A percentile compares a stretch with the other conserved stretches of the same genome.
These are phyloP conservation scores for Avena eriantha DNA, from an alignment of 176 grass and related monocot genomes.

Conservation along the genomic window DNA sequence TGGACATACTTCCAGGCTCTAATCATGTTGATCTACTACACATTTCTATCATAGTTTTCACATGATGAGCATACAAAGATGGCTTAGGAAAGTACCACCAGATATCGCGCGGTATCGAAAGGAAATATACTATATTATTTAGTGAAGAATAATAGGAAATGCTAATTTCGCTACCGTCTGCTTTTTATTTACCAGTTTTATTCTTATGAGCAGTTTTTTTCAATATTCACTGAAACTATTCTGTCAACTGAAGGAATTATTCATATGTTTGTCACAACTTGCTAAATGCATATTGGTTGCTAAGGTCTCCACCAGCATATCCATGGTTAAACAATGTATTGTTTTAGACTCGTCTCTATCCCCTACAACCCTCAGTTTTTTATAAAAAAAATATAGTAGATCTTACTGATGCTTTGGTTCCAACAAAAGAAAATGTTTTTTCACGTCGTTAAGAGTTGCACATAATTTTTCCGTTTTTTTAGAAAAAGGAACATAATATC, in stretches of 20 bases:
- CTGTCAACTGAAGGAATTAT: neutral
- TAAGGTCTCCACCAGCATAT: neutral
- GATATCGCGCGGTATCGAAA: neutral
- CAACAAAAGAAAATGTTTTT: neutral
- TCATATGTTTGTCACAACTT: neutral
- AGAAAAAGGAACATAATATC: neutral
- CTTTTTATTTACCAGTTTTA: neutral
- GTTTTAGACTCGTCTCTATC: neutral
- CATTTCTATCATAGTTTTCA: neutral
- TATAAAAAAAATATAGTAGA: neutral
- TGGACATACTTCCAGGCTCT: neutral
- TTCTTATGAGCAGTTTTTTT: neutral
- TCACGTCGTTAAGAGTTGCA: neutral
- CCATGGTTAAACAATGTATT: neutral
- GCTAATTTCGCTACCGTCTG: neutral
- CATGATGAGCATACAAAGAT: slow-evolving; percentile 1
- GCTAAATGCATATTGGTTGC: neutral
- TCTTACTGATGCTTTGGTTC: neutral
- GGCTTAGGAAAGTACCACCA: neutral
- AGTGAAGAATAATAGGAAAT: neutral
- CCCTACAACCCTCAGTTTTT: neutral
- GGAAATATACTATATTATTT: neutral
- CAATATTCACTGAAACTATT: neutral
- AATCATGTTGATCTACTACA: neutral
- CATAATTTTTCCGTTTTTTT: neutral